Conservation (phyloP, 805 yeast genomes). For the Blastobotrys robertii region DNA sequence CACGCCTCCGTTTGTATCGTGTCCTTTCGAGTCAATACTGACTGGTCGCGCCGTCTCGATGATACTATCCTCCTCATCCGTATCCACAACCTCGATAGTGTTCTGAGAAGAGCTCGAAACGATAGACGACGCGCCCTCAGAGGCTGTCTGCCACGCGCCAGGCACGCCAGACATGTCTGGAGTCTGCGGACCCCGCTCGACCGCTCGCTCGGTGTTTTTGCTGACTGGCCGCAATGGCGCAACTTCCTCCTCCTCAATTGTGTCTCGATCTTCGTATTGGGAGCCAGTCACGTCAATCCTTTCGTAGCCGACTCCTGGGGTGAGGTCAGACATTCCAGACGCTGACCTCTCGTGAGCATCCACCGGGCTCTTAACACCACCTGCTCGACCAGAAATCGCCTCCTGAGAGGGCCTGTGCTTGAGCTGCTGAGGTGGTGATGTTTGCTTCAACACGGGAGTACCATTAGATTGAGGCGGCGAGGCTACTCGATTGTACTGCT, state of each 20-base stretch:
- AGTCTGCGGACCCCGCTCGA: background rate
- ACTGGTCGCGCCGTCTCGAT: too few relatives aligned
- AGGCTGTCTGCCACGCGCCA: constrained; percentile 12
- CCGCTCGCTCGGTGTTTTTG: background rate
- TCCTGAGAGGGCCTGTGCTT: constrained; percentile 1
- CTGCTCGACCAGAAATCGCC: background rate
- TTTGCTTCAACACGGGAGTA: background rate
- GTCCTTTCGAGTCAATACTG: too few relatives aligned
- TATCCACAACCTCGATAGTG: too few relatives aligned
- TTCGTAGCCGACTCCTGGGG: constrained; percentile 8
- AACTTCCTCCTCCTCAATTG: background rate
- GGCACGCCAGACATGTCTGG: constrained; percentile 11
- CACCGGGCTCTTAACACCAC: background rate
- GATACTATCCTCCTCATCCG: too few relatives aligned
- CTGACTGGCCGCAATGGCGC: background rate
- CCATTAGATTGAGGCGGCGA: background rate
- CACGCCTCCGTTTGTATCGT: too few relatives aligned
- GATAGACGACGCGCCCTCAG: background rate
- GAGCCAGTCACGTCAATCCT: constrained; percentile 5
- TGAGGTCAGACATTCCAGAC: constrained; percentile 4
- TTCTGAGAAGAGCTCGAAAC: background rate
- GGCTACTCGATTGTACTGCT: background rate
- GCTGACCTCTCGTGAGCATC: constrained; percentile 1
- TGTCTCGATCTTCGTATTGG: background rate
- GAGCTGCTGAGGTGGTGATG: background rate